phyloP scores from a whole-genome alignment of 768 basidiomycete species.

The Kwoniella europaea region DNA sequence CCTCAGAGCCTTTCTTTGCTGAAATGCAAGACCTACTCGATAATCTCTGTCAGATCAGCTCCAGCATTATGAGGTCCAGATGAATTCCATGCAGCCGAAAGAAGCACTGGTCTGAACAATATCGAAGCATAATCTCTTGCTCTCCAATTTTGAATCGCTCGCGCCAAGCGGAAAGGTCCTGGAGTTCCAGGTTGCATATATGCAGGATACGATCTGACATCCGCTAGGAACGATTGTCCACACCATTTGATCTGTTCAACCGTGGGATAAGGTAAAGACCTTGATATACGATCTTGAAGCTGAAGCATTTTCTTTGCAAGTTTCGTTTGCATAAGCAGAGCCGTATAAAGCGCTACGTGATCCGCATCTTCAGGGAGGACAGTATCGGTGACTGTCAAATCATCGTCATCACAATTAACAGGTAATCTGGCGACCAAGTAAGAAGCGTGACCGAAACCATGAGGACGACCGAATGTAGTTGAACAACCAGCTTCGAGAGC shows the following conservation, averaged over 20 bases:
- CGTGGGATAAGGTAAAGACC: neutral
- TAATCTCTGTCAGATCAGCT: neutral
- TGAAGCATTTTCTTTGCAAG: conserved; percentile 1
- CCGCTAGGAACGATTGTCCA: conserved; percentile 3
- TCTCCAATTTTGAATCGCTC: neutral
- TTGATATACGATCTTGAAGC: neutral
- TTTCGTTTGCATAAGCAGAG: neutral
- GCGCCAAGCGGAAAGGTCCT: conserved; percentile 1
- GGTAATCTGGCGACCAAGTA: neutral
- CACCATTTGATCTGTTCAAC: conserved; percentile 5
- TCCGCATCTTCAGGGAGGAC: neutral
- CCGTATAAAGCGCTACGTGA: neutral
- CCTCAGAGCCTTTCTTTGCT: neutral
- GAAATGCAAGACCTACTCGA: neutral
- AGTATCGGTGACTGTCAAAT: neutral
- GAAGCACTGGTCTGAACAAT: neutral
- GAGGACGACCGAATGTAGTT: neutral
- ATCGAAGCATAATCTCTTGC: neutral
- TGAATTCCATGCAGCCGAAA: conserved; percentile 5
- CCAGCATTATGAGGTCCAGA: neutral
- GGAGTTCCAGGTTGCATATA: conserved; percentile 3
- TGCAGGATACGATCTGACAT: neutral
- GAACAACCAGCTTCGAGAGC: neutral
- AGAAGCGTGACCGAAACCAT: neutral
- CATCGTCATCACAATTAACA: conserved; percentile 2